phyloP scores from a whole-genome alignment of 371 early-diverging fungal genomes.

The Mucor lusitanicus region DNA sequence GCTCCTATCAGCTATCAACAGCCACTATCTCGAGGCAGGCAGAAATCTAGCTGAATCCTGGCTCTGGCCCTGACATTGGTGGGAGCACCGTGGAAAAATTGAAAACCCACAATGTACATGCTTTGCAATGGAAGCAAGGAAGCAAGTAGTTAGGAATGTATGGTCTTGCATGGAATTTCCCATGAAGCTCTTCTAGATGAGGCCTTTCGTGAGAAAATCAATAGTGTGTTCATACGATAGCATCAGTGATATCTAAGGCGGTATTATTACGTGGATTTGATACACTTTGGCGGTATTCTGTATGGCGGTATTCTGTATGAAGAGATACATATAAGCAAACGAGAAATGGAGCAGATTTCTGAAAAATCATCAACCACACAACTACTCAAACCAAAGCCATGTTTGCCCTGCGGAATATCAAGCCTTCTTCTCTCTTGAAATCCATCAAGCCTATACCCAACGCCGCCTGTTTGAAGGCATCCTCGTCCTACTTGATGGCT shows the following conservation, averaged over 20 bases:
- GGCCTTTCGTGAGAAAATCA: conserved; percentile 2
- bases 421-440: neutral
- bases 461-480: neutral
- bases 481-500: neutral
- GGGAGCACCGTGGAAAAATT: neutral
- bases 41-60: neutral
- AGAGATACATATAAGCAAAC: conserved; percentile 13
- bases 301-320: conserved; percentile 17
- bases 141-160: neutral
- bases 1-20: neutral
- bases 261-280: conserved; percentile 21
- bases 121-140: neutral
- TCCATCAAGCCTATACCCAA: neutral
- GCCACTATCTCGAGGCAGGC: neutral
- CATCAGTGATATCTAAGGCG: conserved; percentile 5
- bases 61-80: neutral
- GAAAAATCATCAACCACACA: neutral
- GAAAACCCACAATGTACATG: neutral
- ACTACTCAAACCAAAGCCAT: neutral
- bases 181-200: neutral
- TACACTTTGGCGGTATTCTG: conserved; percentile 17
- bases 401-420: conserved; percentile 12
- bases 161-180: neutral
- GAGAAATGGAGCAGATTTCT: neutral
- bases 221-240: neutral